Conservation (phyloP, 108 stramenopile genomes). For the Aurantiochytrium sp. region DNA sequence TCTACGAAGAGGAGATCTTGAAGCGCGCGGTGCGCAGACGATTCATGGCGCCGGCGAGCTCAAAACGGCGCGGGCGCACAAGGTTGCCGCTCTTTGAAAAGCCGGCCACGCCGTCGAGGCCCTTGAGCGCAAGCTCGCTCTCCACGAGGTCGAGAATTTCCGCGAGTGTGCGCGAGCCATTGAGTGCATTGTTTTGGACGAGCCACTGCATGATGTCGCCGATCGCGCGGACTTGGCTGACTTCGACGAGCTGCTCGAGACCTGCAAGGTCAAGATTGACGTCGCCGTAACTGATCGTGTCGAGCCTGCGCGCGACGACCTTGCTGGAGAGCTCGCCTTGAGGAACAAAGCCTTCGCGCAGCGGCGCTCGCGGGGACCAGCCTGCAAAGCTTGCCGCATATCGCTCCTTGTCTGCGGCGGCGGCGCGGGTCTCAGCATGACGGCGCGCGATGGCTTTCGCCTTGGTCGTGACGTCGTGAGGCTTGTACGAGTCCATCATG, state of each 20-base stretch:
- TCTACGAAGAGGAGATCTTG: too few species aligned
- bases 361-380: neutral
- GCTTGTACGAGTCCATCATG: constrained; percentile 80
- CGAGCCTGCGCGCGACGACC: constrained; percentile 38
- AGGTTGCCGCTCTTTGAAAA: constrained; percentile 30
- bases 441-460: constrained; percentile 72
- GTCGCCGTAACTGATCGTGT: constrained; percentile 45
- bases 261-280: constrained; percentile 48
- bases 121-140: constrained; percentile 28
- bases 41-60: constrained; percentile 45
- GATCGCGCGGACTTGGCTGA: constrained; percentile 51
- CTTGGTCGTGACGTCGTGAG: constrained; percentile 70
- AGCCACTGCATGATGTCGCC: constrained; percentile 33
- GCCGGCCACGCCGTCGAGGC: constrained; percentile 34
- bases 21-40: constrained; percentile 35
- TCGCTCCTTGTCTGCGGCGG: neutral
- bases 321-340: neutral
- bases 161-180: neutral
- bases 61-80: constrained; percentile 48
- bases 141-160: constrained; percentile 42
- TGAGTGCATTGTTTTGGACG: neutral
- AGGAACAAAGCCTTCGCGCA: neutral
- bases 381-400: neutral
- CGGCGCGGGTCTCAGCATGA: neutral
- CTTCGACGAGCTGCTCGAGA: constrained; percentile 55